phyloP scores from a whole-genome alignment of 257 asterid genomes.

The Solanum bulbocastanum region DNA sequence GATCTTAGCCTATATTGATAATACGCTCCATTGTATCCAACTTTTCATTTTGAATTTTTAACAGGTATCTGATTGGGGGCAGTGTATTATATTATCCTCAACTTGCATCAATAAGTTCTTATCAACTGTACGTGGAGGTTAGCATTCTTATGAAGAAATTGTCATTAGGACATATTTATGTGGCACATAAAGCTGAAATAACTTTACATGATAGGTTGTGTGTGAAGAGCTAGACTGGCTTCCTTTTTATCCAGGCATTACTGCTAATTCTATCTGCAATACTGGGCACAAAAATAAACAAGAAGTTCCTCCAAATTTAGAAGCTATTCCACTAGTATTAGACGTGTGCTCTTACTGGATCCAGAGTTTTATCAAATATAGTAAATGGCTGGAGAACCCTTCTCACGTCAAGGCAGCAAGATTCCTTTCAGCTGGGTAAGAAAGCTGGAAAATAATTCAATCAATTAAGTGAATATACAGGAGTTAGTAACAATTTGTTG shows the following conservation, averaged over 20 bases:
- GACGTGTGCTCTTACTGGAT: conserved; percentile 92
- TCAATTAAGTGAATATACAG: not conserved
- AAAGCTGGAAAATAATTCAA: conserved; percentile 3
- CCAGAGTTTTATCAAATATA: conserved; percentile 81
- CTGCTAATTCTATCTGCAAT: conserved; percentile 30
- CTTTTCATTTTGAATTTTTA: not conserved
- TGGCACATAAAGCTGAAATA: conserved; percentile 14
- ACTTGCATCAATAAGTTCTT: conserved; percentile 90
- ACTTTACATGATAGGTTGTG: conserved; percentile 58
- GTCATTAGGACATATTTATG: not conserved
- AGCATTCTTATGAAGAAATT: conserved; percentile 29
- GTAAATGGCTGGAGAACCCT: conserved; percentile 85
- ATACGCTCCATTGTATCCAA: not conserved
- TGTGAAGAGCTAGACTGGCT: conserved; percentile 99
- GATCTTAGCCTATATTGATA: not conserved
- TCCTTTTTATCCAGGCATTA: conserved; percentile 80
- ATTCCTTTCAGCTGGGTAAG: conserved; percentile 86
- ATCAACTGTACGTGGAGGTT: conserved; percentile 99
- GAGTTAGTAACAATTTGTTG: not conserved
- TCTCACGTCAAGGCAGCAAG: conserved; percentile 83
- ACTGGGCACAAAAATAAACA: conserved; percentile 46
- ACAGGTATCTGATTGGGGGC: conserved; percentile 93
- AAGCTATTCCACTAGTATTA: conserved; percentile 68
- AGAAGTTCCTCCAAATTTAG: conserved; percentile 54
- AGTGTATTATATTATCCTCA: conserved; percentile 93